Percentiles rank a stretch among this genome's conserved stretches.
These are phyloP conservation scores for Polyplosphaeria fusca DNA, from an alignment of 495 filamentous ascomycete species.

Conservation along the genomic window DNA sequence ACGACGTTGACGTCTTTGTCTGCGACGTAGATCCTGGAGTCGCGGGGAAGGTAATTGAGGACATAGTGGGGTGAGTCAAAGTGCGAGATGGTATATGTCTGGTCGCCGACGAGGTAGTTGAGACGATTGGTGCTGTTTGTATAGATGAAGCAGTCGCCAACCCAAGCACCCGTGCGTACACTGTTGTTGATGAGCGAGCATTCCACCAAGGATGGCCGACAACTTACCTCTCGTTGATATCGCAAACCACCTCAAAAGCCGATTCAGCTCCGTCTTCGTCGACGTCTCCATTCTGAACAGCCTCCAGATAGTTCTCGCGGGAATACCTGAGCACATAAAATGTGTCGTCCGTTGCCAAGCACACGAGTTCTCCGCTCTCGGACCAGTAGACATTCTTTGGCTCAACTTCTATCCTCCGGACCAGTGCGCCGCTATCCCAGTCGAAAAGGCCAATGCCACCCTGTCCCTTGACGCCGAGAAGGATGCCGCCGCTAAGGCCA, in stretches of 20 bases:
- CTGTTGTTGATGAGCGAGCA: slow-evolving; percentile 40
- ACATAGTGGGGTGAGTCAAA: slow-evolving; percentile 95
- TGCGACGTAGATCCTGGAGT: slow-evolving; percentile 86
- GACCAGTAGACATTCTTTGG: slow-evolving; percentile 91
- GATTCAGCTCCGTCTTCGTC: slow-evolving; percentile 97
- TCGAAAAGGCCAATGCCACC: slow-evolving; percentile 95
- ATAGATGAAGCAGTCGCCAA: slow-evolving; percentile 98
- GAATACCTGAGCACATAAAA: slow-evolving; percentile 93
- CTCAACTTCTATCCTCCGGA: slow-evolving; percentile 93
- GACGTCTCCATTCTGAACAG: slow-evolving; percentile 71
- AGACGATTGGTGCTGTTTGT: slow-evolving; percentile 94
- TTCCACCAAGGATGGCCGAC: not conserved
- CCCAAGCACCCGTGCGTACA: slow-evolving; percentile 94
- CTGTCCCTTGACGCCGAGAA: slow-evolving; percentile 93
- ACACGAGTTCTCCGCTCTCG: slow-evolving; percentile 88
- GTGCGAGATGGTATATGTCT: slow-evolving; percentile 97
- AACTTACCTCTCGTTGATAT: slow-evolving; percentile 79
- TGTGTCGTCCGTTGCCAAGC: slow-evolving; percentile 89
- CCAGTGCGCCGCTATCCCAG: slow-evolving; percentile 81
- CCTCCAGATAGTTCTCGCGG: slow-evolving; percentile 78
- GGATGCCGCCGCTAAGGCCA: slow-evolving; percentile 79
- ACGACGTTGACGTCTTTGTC: slow-evolving; percentile 92
- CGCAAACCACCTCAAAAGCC: slow-evolving; percentile 93
- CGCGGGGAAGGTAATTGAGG: slow-evolving; percentile 89
- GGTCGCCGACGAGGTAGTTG: slow-evolving; percentile 97